These are phyloP conservation scores for Rubus parviflorus DNA, from an alignment of 306 rosid genomes.

Conservation along the genomic window DNA sequence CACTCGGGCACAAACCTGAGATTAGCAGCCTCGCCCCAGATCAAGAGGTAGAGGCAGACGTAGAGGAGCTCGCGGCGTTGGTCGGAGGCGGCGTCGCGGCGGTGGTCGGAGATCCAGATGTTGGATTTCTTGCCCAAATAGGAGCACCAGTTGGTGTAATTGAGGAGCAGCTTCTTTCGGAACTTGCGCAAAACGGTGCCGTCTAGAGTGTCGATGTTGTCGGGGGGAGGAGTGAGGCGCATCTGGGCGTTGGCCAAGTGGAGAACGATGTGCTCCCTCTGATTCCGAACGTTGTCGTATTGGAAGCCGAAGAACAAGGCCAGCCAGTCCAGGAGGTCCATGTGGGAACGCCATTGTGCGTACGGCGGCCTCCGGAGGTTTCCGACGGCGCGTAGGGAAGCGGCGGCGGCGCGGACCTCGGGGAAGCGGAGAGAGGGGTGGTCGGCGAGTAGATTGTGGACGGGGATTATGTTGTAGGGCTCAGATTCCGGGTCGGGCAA, in stretches of 20 bases:
- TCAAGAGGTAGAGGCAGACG: conserved; percentile 70
- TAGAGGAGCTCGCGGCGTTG: conserved; percentile 84
- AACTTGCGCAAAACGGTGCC: conserved; percentile 66
- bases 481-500: conserved; percentile 40
- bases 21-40: conserved; percentile 98
- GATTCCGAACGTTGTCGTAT: conserved; percentile 82
- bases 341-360: conserved; percentile 57
- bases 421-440: conserved; percentile 90
- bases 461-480: conserved; percentile 77
- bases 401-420: conserved; percentile 83
- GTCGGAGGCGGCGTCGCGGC: conserved; percentile 34
- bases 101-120: conserved; percentile 72
- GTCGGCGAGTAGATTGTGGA: conserved; percentile 82
- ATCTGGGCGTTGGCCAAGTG: conserved; percentile 96
- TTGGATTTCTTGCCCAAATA: conserved; percentile 82
- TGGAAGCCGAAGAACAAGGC: conserved; percentile 86
- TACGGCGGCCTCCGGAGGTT: conserved; percentile 73
- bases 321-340: conserved; percentile 94
- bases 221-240: conserved; percentile 92
- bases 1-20: conserved; percentile 84
- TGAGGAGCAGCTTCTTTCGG: conserved; percentile 69
- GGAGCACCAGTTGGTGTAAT: conserved; percentile 83
- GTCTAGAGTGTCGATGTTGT: conserved; percentile 78
- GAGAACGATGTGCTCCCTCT: conserved; percentile 91
- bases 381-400: conserved; percentile 64